Conservation (phyloP, 495 filamentous ascomycete species). For the Penicillium fimorum region DNA sequence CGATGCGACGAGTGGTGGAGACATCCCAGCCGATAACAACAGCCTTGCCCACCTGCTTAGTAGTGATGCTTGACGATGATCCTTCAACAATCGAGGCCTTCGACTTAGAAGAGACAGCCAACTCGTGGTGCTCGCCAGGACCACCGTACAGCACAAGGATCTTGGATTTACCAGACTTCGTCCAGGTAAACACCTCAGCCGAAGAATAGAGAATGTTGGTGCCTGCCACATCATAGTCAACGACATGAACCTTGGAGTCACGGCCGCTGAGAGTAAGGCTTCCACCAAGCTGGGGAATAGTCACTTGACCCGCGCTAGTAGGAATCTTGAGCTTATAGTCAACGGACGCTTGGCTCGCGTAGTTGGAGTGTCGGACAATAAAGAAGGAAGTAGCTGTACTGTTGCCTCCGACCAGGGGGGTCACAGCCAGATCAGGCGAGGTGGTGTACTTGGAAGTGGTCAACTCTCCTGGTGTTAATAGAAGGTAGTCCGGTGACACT, state of each 20-base stretch:
- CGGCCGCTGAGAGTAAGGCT: slow-evolving; percentile 64
- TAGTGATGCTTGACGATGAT: slow-evolving; percentile 33
- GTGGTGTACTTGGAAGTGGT: slow-evolving; percentile 51
- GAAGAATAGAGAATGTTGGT: slow-evolving; percentile 69
- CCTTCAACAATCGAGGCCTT: slow-evolving; percentile 51
- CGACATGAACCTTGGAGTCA: slow-evolving; percentile 74
- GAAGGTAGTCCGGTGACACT: slow-evolving; percentile 64
- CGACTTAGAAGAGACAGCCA: slow-evolving; percentile 50
- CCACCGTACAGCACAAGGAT: slow-evolving; percentile 70
- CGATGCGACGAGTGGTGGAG: slow-evolving; percentile 49
- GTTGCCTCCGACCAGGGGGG: slow-evolving; percentile 54
- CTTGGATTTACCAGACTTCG: slow-evolving; percentile 57
- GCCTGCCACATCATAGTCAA: slow-evolving; percentile 68
- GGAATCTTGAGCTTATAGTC: slow-evolving; percentile 60
- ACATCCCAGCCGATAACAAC: slow-evolving; percentile 59
- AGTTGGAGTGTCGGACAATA: slow-evolving; percentile 63
- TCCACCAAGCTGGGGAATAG: slow-evolving; percentile 62
- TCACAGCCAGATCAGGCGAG: slow-evolving; percentile 53
- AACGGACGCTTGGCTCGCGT: slow-evolving; percentile 52
- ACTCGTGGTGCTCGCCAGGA: slow-evolving; percentile 66
- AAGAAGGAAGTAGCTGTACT: slow-evolving; percentile 56
- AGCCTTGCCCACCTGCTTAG: slow-evolving; percentile 41
- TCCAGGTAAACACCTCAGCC: slow-evolving; percentile 73
- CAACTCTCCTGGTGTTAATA: slow-evolving; percentile 47
- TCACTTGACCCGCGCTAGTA: slow-evolving; percentile 59